These are phyloP conservation scores for Phytopythium sindhum DNA, from an alignment of 352 stramenopile species.

Conservation along the genomic window DNA sequence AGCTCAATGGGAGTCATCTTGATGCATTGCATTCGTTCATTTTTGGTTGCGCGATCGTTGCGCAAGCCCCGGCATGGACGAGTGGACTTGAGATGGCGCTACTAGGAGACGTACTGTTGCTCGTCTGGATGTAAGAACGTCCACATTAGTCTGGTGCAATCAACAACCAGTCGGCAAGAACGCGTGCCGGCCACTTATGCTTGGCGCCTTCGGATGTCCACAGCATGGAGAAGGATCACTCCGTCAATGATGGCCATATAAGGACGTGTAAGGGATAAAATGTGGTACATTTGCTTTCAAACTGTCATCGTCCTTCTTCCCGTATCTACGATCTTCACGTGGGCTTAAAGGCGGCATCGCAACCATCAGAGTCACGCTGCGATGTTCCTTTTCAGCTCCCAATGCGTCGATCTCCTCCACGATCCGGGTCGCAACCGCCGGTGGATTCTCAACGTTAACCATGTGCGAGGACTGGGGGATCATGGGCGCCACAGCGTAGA, in stretches of 20 bases:
- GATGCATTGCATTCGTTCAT: not conserved
- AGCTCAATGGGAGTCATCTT: not conserved
- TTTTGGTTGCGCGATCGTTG: not conserved
- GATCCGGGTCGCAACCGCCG: constrained; percentile 6
- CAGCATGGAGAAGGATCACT: not conserved
- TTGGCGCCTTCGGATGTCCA: not conserved
- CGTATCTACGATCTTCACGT: not conserved
- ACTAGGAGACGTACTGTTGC: not conserved
- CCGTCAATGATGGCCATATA: not conserved
- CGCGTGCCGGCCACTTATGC: not conserved
- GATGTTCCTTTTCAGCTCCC: not conserved
- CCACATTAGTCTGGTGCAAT: not conserved
- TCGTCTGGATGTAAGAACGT: not conserved
- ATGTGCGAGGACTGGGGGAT: constrained; percentile 18
- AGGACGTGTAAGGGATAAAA: not conserved
- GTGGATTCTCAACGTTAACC: constrained; percentile 28
- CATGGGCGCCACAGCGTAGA: constrained; percentile 14
- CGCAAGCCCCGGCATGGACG: too few species aligned
- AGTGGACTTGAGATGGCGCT: too few species aligned
- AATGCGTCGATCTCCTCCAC: constrained; percentile 10
- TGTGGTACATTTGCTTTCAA: too few species aligned
- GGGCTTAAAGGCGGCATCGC: not conserved
- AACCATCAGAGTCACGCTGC: not conserved
- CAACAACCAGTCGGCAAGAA: not conserved
- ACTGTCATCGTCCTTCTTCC: too few species aligned